These are phyloP conservation scores for Penicillium sp. DNA, from an alignment of 2,329 filamentous ascomycete genomes.

Conservation along the genomic window DNA sequence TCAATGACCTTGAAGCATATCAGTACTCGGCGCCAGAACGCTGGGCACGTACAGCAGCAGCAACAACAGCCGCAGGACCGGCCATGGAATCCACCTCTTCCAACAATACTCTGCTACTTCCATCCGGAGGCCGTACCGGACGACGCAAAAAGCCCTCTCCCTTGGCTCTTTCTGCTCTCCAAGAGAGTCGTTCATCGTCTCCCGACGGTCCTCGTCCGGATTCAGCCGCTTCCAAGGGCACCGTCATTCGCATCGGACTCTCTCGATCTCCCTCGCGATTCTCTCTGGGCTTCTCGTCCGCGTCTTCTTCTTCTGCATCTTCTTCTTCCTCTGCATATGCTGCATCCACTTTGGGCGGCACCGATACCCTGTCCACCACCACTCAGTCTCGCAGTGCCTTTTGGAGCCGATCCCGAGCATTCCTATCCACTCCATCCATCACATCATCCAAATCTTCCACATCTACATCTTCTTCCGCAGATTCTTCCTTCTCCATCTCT, in stretches of 20 bases:
- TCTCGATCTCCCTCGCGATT: constrained; percentile 25
- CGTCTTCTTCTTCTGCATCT: constrained; percentile 32
- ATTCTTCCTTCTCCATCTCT: constrained; percentile 2
- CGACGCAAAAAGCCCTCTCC: constrained; percentile 22
- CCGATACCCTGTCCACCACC: not conserved
- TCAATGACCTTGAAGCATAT: constrained; percentile 52
- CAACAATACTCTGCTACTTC: constrained; percentile 25
- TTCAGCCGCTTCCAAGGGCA: constrained; percentile 31
- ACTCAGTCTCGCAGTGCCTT: constrained; percentile 13
- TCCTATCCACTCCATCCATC: constrained; percentile 31
- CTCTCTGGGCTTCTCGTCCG: constrained; percentile 29
- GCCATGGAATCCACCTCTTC: constrained; percentile 28
- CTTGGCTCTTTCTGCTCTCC: constrained; percentile 20
- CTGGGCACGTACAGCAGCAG: constrained; percentile 36
- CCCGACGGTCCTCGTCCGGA: constrained; percentile 21
- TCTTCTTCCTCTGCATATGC: constrained; percentile 10
- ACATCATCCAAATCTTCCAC: constrained; percentile 26
- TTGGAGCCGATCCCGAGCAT: constrained; percentile 19
- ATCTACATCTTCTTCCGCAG: constrained; percentile 5
- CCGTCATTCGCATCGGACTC: constrained; percentile 30
- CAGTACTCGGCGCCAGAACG: constrained; percentile 56
- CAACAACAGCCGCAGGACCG: not conserved
- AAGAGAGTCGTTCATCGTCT: constrained; percentile 19
- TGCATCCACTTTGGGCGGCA: constrained; percentile 2
- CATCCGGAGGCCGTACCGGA: constrained; percentile 39